Conservation (phyloP, 148 eudicot species). For the Polygonum maritimum region DNA sequence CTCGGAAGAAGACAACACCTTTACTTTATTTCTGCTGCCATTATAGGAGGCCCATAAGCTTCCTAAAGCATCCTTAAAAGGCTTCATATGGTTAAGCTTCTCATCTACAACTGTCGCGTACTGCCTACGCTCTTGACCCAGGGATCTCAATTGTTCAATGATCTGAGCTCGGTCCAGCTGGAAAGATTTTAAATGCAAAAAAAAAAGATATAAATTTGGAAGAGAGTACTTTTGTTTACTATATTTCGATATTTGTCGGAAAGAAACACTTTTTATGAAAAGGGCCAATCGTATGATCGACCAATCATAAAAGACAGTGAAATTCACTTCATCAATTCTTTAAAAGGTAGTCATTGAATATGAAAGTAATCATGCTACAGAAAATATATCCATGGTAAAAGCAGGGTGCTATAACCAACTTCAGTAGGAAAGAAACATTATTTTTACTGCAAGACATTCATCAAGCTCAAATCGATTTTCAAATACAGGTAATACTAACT, state of each 20-base stretch:
- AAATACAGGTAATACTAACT: background rate
- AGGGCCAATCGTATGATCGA: background rate
- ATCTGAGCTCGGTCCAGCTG: slow-evolving; percentile 17
- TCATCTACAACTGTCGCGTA: slow-evolving; percentile 30
- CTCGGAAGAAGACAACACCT: slow-evolving; percentile 59
- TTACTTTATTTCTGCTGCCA: slow-evolving; percentile 48
- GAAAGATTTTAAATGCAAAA: background rate
- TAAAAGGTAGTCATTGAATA: background rate
- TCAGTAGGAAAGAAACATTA: background rate
- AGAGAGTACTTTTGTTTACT: background rate
- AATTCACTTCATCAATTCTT: background rate
- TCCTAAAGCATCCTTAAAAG: slow-evolving; percentile 72
- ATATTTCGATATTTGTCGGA: background rate
- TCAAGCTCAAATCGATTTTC: background rate
- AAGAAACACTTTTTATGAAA: background rate
- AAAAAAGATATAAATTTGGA: background rate
- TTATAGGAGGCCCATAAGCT: slow-evolving; percentile 22
- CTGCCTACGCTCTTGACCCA: slow-evolving; percentile 34
- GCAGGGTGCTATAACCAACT: background rate
- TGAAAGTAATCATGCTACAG: background rate
- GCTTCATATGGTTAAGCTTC: slow-evolving; percentile 72
- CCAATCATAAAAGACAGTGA: background rate
- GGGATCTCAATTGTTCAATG: slow-evolving; percentile 29
- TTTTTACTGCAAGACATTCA: background rate
- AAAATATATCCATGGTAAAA: background rate